Conservation (phyloP, 768 basidiomycete species). For the Strobilomyces echinocephalus region DNA sequence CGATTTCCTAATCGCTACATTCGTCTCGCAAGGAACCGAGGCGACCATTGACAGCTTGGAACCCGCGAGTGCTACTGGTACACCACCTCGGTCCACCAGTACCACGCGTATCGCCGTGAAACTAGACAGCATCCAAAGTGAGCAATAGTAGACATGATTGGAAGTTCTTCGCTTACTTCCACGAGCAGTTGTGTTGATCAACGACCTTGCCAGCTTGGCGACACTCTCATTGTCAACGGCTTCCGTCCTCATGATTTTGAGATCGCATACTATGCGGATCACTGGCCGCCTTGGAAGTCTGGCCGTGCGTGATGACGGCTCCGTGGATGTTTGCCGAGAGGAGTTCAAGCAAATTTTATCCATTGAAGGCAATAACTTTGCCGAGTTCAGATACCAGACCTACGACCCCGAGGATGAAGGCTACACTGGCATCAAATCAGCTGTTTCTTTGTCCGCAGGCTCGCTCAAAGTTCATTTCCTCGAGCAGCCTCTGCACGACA, state of each 20-base stretch:
- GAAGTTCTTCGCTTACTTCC: constrained; percentile 8
- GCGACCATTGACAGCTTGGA: constrained; percentile 9
- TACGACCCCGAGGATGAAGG: constrained; percentile 68
- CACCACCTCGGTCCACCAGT: constrained; percentile 26
- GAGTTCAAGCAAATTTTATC: constrained; percentile 84
- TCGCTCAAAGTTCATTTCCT: constrained; percentile 88
- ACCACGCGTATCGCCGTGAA: constrained; percentile 82
- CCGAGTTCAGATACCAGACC: constrained; percentile 91
- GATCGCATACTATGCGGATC: constrained; percentile 68
- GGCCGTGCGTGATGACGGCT: constrained; percentile 71
- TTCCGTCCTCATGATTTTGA: constrained; percentile 72
- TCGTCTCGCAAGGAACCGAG: constrained; percentile 49
- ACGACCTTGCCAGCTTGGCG: constrained; percentile 65
- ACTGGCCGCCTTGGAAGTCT: constrained; percentile 81
- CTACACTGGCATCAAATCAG: constrained; percentile 79
- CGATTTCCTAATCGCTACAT: constrained; percentile 97
- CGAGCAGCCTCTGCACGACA: constrained; percentile 83
- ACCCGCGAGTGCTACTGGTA: neutral
- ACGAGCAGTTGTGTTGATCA: constrained; percentile 66
- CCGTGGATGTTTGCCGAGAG: constrained; percentile 44
- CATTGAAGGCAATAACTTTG: constrained; percentile 92
- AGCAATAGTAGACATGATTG: constrained; percentile 13
- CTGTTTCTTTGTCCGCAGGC: constrained; percentile 76
- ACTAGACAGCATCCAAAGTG: constrained; percentile 80
- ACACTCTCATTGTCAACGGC: constrained; percentile 90